Conservation (phyloP, 192 early-diverging fungal species). For the Coemansia sp. region DNA sequence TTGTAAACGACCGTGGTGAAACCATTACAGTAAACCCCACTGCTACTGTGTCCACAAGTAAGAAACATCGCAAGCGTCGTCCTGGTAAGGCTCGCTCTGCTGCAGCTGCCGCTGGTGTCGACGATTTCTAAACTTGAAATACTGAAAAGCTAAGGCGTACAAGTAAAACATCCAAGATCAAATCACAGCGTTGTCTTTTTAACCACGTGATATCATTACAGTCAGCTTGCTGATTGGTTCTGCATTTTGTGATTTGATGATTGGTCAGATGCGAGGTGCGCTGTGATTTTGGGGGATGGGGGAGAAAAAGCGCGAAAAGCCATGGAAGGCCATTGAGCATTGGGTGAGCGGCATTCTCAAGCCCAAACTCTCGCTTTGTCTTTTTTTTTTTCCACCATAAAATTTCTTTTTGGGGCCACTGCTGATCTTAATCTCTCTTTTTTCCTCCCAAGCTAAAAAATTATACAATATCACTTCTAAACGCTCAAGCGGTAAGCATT, state of each 20-base stretch:
- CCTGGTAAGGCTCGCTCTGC: constrained; percentile 30
- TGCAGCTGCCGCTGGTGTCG: background rate
- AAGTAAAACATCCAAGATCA: background rate
- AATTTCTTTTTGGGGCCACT: constrained; percentile 12
- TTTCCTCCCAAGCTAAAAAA: constrained; percentile 28
- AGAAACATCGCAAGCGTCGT: constrained; percentile 45
- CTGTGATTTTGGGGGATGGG: constrained; percentile 12
- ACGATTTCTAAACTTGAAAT: background rate
- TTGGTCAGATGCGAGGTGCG: background rate
- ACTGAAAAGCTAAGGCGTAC: background rate
- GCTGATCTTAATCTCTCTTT: constrained; percentile 43
- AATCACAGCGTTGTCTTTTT: background rate
- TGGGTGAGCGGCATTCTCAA: background rate
- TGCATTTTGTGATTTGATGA: constrained; percentile 5
- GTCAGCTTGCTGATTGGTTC: background rate
- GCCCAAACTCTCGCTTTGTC: background rate
- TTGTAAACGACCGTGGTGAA: constrained; percentile 57
- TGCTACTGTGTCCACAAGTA: constrained; percentile 62
- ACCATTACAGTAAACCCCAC: constrained; percentile 53
- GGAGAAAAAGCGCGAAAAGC: constrained; percentile 1
- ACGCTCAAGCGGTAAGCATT: constrained; percentile 23
- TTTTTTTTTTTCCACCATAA: background rate
- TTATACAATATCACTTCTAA: constrained; percentile 22
- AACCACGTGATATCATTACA: background rate
- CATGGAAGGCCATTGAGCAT: background rate